Percentiles rank a stretch among this genome's conserved stretches.
phyloP scores from a whole-genome alignment of 176 grass and related monocot species.

The Raddia distichophylla region DNA sequence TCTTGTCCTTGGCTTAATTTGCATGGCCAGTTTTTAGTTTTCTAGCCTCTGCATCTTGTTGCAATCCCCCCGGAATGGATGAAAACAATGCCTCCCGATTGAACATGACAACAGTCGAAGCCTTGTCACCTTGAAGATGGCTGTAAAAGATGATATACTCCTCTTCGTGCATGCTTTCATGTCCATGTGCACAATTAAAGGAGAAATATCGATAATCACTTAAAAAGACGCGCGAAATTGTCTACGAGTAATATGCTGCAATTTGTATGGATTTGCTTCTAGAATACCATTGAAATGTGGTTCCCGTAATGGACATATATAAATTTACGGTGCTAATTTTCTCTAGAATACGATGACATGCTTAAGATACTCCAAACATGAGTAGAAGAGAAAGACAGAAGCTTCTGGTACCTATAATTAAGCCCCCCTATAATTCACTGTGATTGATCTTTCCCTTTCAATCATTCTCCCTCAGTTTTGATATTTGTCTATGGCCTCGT shows the following conservation, averaged over 20 bases:
- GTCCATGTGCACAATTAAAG: no score
- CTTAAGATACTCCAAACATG: background rate
- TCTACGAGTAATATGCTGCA: no score
- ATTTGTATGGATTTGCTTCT: no score
- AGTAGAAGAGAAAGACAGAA: background rate
- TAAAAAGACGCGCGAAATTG: no score
- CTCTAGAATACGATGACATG: background rate
- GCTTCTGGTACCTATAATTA: background rate
- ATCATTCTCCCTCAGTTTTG: background rate
- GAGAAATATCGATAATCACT: no score
- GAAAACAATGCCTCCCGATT: slow-evolving; percentile 11
- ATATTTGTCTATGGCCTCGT: no score
- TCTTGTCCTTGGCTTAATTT: background rate
- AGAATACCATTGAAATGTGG: no score
- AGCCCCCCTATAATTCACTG: background rate
- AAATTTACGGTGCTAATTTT: no score
- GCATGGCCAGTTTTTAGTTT: background rate
- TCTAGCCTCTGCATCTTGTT: background rate
- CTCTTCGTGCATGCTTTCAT: no score
- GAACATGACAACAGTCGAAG: background rate
- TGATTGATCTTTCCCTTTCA: background rate
- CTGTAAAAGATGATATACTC: no score
- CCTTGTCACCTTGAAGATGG: no score
- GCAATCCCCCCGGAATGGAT: background rate
- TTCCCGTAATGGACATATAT: no score